Evolutionary conservation across 768 basidiomycete species (phyloP).

Genomic region (Antrodiella citrinella): DNA sequence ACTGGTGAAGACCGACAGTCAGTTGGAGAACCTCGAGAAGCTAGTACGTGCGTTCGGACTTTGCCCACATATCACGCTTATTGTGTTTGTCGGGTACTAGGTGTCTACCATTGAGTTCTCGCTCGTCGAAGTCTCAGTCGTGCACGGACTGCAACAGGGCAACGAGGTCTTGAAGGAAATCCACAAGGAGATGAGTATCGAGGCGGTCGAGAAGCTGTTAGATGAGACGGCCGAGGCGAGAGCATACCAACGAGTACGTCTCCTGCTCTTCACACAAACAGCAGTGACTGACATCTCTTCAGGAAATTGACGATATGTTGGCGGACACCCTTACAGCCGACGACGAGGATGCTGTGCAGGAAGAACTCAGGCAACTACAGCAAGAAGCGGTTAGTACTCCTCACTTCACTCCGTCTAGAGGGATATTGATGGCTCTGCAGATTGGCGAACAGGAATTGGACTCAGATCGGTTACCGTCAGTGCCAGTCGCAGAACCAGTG

Average conservation of each 20-base stretch:
- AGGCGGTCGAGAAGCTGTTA: slow-evolving; percentile 89
- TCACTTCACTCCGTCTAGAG: neutral
- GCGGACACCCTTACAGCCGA: slow-evolving; percentile 75
- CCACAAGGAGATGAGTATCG: slow-evolving; percentile 87
- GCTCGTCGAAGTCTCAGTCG: slow-evolving; percentile 82
- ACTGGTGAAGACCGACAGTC: slow-evolving; percentile 80
- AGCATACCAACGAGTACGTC: slow-evolving; percentile 76
- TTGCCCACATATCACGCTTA: neutral
- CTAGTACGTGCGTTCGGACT: slow-evolving; percentile 71
- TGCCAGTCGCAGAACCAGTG: slow-evolving; percentile 39
- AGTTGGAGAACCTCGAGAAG: slow-evolving; percentile 83
- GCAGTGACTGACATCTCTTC: slow-evolving; percentile 6
- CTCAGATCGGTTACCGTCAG: slow-evolving; percentile 38
- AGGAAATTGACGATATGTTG: slow-evolving; percentile 92
- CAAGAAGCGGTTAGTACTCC: slow-evolving; percentile 42
- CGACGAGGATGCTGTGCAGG: slow-evolving; percentile 91
- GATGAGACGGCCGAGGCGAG: slow-evolving; percentile 90
- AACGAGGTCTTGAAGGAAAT: slow-evolving; percentile 91
- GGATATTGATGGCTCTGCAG: too few relatives aligned
- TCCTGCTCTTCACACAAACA: neutral
- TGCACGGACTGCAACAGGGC: slow-evolving; percentile 90
- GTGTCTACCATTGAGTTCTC: slow-evolving; percentile 97
- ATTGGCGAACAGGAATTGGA: slow-evolving; percentile 17
- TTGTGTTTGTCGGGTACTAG: too few relatives aligned
- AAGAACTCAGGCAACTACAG: slow-evolving; percentile 68